Evolutionary conservation across 2,329 filamentous ascomycete genomes (phyloP), one percentile per base, ranked within the genome.

Genomic region (Penicillium nordicum): DNA sequence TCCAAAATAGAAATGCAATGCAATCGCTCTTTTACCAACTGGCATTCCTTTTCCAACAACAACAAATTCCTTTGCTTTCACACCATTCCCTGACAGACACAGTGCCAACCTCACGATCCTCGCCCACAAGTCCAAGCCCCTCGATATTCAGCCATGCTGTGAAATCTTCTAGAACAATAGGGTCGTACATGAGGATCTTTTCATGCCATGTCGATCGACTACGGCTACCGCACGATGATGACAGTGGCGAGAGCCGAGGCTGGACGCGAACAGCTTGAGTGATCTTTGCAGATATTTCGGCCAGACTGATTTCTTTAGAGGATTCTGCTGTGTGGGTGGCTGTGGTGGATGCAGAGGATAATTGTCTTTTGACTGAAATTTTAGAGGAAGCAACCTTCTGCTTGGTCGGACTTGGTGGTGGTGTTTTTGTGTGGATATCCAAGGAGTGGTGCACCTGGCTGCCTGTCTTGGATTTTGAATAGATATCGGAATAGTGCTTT

Each of bases 151-250:
- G 75, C 89, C 92, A 97, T 0, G 78, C 75, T 0, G 92, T 83
- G 14, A 99, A 78, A 62, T 97, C 92, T 73, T 97, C 93, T 0
- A 97, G 74, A 1, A 94, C 81, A 42, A 99, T 88, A 0, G 93
- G 91, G 66, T 97, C 92, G 70, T 95, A 97, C 70, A 97, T 84
- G 6, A 97, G 79, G 45, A 99, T 97, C 75, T 92, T 95, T 74
- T 97, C 91, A 65, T 95, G 82, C 90, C 92, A 97, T 2, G 84
- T 91, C 3, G 79, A 80, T 3, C 70, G 67, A 6, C 66, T 70
- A 7, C 71, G 69, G 55, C 80, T 69, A 9, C 71, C 73, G 2
- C 73, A 72, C 5, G 73, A 50, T 23, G 54, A 52, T 16, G 60
- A 58, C 6, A 49, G 52, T 2, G 50, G 47, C 9, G 58, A 57